These are phyloP conservation scores for Nicotiana undulata DNA, from an alignment of 257 asterid species.

Conservation along the genomic window DNA sequence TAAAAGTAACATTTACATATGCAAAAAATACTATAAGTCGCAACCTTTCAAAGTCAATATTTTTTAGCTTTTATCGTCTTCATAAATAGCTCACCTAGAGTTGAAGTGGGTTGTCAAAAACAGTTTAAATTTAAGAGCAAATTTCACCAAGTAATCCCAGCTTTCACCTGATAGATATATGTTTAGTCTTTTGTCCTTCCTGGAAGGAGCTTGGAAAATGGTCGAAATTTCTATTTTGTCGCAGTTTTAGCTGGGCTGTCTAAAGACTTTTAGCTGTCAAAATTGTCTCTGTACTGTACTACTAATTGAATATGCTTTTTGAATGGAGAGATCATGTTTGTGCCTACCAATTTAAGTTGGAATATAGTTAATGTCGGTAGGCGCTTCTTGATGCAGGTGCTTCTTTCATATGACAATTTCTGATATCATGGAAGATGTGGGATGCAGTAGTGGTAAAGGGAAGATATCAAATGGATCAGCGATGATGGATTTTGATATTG, in stretches of 20 bases:
- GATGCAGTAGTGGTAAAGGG: slow-evolving; percentile 16
- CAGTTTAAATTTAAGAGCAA: neutral
- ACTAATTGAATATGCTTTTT: neutral
- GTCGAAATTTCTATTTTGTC: too few relatives aligned
- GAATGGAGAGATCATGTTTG: neutral
- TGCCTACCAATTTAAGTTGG: neutral
- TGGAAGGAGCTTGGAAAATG: neutral
- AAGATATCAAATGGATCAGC: slow-evolving; percentile 12
- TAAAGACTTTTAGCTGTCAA: neutral
- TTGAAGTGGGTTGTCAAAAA: neutral
- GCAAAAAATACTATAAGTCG: neutral
- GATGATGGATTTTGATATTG: slow-evolving; percentile 19
- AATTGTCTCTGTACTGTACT: neutral
- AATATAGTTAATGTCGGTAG: neutral
- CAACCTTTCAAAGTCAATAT: neutral
- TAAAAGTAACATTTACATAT: neutral
- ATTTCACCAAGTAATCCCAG: neutral
- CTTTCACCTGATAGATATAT: neutral
- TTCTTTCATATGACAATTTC: neutral
- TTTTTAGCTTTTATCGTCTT: neutral
- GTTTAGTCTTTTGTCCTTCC: neutral
- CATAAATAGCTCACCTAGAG: neutral
- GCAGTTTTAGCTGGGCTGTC: neutral
- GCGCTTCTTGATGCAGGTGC: neutral
- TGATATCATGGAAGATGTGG: slow-evolving; percentile 13